Evolutionary conservation across 192 early-diverging fungal species (phyloP).

Genomic region (Coemansia sp.): DNA sequence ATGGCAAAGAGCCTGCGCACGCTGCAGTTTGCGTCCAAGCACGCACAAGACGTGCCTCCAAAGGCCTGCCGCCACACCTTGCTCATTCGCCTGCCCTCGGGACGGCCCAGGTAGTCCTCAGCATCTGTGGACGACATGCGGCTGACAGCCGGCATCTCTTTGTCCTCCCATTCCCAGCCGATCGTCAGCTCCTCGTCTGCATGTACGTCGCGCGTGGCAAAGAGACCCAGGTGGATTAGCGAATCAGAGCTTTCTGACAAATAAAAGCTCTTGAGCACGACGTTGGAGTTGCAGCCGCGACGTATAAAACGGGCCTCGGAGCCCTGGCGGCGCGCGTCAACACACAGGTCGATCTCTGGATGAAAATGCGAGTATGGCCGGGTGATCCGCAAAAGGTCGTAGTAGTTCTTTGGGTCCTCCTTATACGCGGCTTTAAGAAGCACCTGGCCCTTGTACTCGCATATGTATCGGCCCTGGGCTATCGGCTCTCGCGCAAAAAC

Average conservation of each 20-base stretch:
- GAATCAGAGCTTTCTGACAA: conserved; percentile 46
- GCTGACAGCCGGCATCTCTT: conserved; percentile 44
- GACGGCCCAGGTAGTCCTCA: conserved; percentile 41
- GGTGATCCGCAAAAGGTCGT: conserved; percentile 61
- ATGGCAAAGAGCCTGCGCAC: conserved; percentile 46
- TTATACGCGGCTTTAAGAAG: conserved; percentile 65
- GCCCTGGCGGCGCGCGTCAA: conserved; percentile 68
- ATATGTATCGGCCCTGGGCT: conserved; percentile 54
- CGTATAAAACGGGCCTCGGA: conserved; percentile 67
- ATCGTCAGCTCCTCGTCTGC: conserved; percentile 68
- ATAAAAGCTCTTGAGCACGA: conserved; percentile 60
- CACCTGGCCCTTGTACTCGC: conserved; percentile 76
- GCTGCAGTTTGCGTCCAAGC: conserved; percentile 22
- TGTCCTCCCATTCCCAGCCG: conserved; percentile 67
- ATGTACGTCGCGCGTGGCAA: conserved; percentile 57
- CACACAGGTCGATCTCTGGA: conserved; percentile 61
- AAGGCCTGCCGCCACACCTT: conserved; percentile 55
- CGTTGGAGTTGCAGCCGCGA: conserved; percentile 67
- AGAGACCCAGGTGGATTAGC: conserved; percentile 64
- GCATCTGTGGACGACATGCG: conserved; percentile 32
- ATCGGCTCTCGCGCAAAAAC: conserved; percentile 36
- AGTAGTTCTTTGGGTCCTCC: conserved; percentile 63
- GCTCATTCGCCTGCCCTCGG: conserved; percentile 51
- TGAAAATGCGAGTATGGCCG: conserved; percentile 65
- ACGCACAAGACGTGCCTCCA: conserved; percentile 43